Percentiles rank a stretch among this genome's conserved stretches.
Evolutionary conservation across 2,329 filamentous ascomycete species (phyloP).

Genomic region (Graphilbum fragrans): DNA sequence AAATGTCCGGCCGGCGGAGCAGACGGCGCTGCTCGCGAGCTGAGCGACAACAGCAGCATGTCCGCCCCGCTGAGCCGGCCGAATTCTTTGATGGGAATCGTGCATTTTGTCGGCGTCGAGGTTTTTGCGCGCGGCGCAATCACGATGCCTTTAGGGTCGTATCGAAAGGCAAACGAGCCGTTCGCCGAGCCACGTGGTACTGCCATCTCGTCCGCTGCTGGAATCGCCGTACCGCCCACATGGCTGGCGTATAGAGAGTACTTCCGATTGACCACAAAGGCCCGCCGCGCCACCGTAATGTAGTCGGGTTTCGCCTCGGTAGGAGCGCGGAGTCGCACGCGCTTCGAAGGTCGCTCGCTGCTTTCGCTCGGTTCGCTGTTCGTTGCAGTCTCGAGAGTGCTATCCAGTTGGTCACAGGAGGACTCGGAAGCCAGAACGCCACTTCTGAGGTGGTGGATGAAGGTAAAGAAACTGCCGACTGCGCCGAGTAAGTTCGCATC

Average conservation of each 20-base stretch:
- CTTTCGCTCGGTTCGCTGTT: not conserved
- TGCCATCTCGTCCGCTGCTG: too few species aligned
- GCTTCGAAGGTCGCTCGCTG: slow-evolving; percentile 9
- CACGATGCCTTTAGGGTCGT: not conserved
- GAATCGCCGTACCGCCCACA: not conserved
- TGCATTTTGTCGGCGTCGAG: too few species aligned
- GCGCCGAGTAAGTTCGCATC: too few species aligned
- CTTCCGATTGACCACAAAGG: slow-evolving; percentile 1
- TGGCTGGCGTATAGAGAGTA: too few species aligned
- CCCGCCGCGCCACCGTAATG: slow-evolving; percentile 8
- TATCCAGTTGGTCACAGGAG: too few species aligned
- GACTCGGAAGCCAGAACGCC: too few species aligned
- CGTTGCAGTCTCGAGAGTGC: too few species aligned
- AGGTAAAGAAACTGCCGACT: not conserved
- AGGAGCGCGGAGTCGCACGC: slow-evolving; percentile 1
- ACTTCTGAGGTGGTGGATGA: not conserved
- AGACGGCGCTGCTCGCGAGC: not conserved
- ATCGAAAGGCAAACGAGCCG: not conserved
- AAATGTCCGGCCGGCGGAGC: slow-evolving; percentile 3
- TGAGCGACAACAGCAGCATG: not conserved
- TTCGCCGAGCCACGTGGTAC: too few species aligned
- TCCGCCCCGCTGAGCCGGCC: not conserved
- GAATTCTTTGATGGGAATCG: not conserved
- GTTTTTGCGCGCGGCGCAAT: not conserved
- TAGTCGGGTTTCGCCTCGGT: not conserved